phyloP scores from a whole-genome alignment of 2,329 filamentous ascomycete genomes.

The Chalaropsis thielavioides region DNA sequence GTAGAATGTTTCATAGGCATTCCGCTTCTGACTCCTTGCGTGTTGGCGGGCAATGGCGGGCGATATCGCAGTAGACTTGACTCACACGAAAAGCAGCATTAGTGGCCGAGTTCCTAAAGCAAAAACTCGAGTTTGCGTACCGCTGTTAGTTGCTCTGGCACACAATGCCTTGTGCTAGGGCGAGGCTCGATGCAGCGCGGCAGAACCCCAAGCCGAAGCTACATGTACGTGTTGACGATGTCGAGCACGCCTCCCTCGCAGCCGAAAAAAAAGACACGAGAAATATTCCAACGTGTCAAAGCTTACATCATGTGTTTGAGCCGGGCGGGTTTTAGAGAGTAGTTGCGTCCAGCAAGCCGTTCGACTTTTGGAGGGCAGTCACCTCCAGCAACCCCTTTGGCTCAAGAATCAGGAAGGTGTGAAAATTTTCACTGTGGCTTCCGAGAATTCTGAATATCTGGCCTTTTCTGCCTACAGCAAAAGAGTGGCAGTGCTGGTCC shows the following conservation, averaged over 20 bases:
- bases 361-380: too few relatives aligned
- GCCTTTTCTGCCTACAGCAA: too few relatives aligned
- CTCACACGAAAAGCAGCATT: too few relatives aligned
- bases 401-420: neutral
- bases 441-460: neutral
- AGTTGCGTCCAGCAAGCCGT: neutral
- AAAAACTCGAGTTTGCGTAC: neutral
- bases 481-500: too few relatives aligned
- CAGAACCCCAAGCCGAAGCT: too few relatives aligned
- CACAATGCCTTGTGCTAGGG: too few relatives aligned
- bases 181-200: too few relatives aligned
- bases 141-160: neutral
- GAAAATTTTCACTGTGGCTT: neutral
- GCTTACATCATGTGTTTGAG: neutral
- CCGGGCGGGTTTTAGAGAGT: neutral
- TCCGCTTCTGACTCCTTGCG: neutral
- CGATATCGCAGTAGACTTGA: neutral
- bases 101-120: neutral
- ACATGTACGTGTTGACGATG: too few relatives aligned
- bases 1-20: neutral
- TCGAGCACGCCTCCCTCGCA: too few relatives aligned
- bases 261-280: neutral
- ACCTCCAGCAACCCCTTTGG: neutral
- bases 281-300: neutral
- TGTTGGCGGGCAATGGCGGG: neutral